Conservation (phyloP, 345 rosid species). For the Eucalyptus erythrocorys region DNA sequence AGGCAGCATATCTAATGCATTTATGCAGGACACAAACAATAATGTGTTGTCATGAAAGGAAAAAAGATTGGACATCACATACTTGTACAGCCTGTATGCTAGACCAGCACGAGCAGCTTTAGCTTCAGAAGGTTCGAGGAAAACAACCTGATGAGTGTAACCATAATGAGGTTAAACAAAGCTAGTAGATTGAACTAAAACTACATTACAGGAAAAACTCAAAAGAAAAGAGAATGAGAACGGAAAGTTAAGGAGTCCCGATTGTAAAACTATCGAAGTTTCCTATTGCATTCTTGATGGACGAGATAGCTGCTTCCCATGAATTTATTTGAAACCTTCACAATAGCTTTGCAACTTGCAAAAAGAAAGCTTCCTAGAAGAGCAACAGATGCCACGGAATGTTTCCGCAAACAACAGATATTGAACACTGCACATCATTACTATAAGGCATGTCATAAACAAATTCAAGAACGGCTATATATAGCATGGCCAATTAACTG, state of each 20-base stretch:
- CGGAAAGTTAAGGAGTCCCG: not conserved
- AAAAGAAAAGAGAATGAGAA: not conserved
- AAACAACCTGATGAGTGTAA: conserved; percentile 53
- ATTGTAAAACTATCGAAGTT: not conserved
- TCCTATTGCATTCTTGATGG: not conserved
- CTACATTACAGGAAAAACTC: not conserved
- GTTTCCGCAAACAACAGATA: fast-evolving
- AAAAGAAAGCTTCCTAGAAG: not conserved
- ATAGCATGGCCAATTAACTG: not conserved
- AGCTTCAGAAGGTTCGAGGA: conserved; percentile 80
- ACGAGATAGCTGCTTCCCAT: not conserved
- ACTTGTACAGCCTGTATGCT: conserved; percentile 89
- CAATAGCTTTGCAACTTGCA: not conserved
- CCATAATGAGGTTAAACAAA: not conserved
- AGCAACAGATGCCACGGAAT: not conserved
- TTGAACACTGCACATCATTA: not conserved
- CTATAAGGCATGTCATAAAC: not conserved
- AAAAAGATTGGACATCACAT: conserved; percentile 11
- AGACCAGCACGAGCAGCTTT: conserved; percentile 74
- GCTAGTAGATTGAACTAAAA: not conserved
- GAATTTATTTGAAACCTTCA: not conserved
- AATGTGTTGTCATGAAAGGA: not conserved
- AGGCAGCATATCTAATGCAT: not conserved
- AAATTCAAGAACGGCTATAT: fast-evolving
- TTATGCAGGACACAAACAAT: not conserved